Base-by-base conservation (phyloP, 495 filamentous ascomycete genomes). In the Penicillium chermesinum region DNA sequence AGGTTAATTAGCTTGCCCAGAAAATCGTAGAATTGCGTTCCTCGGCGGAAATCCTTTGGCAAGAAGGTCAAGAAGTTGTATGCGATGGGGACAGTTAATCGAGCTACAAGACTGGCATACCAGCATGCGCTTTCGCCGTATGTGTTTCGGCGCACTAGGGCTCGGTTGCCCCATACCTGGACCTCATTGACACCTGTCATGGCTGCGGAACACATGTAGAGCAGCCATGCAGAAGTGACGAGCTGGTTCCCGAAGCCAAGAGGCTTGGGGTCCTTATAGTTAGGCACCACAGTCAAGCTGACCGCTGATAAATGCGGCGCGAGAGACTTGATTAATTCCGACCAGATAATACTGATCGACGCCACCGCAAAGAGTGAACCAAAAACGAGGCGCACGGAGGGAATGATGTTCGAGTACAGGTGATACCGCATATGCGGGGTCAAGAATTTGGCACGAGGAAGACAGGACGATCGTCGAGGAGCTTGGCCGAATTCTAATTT, bases 11-110 rank as follows among this genome's bases (percentile, higher is more conserved):
- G 78, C 50, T 79, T 64, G 16, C 93, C 93, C 2, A 98, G 75
- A 58, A 98, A 95, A 25, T 78, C 63, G 61, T 94, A 93, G 67
- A 96, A 98, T 0, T 85, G 80, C 7, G 89, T 96, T 13, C 67
- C 58, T 34, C 73, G 61, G 57, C 86, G 88, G 27, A 91, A 72
- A 5, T 64, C 69, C 17, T 69, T 77, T 6, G 85, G 83, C 15
- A 96, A 63, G 55, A 96, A 90, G 2, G 90, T 95, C 62, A 95
- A 77, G 59, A 98, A 96, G 65, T 98, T 96, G 76, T 94, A 96
- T 15, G 88, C 83, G 14, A 97, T 77, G 2, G 93, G 93, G 3
- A 96, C 89, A 25, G 87, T 94, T 22, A 98, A 77, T 42, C 87
- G 83, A 7, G 93, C 91, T 20, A 96, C 86, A 53, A 95, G 87